Conservation (phyloP, 2,329 filamentous ascomycete species). For the Geoglossum cookeanum region DNA sequence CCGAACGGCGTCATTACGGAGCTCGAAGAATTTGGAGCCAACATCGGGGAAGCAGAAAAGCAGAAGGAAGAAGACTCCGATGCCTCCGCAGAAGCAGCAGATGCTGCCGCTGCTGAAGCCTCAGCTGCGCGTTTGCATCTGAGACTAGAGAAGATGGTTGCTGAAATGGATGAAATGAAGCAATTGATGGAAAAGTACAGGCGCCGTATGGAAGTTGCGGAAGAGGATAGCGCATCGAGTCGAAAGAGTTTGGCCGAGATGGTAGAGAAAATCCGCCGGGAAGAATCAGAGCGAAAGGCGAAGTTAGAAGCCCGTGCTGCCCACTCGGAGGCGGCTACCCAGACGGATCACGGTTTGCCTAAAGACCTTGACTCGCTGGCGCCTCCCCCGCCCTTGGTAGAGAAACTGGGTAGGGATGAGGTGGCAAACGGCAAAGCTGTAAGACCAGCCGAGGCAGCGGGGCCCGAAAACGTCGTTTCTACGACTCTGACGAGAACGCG, state of each 20-base stretch:
- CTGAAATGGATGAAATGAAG: slow-evolving; percentile 65
- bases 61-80: not conserved
- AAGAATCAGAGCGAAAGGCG: slow-evolving; percentile 36
- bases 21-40: slow-evolving; percentile 6
- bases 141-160: slow-evolving; percentile 56
- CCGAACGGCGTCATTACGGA: slow-evolving; percentile 6
- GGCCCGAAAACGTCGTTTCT: slow-evolving; percentile 11
- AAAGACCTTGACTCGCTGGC: not conserved
- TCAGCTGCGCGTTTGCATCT: slow-evolving; percentile 38
- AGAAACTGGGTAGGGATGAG: slow-evolving; percentile 4
- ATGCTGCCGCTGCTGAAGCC: slow-evolving; percentile 14
- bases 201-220: slow-evolving; percentile 58
- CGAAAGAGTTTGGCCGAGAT: slow-evolving; percentile 69
- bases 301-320: slow-evolving; percentile 20
- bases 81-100: not conserved
- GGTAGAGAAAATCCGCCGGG: slow-evolving; percentile 60
- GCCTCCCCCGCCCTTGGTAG: not conserved
- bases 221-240: slow-evolving; percentile 52
- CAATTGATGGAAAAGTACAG: slow-evolving; percentile 63
- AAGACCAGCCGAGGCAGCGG: slow-evolving; percentile 10
- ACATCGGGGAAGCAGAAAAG: slow-evolving; percentile 10
- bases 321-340: slow-evolving; percentile 14
- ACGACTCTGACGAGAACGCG: slow-evolving; percentile 22
- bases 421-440: slow-evolving; percentile 17
- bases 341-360: slow-evolving; percentile 14